These are phyloP conservation scores for Austroboletus novae-zelandiae DNA, from an alignment of 1,284 basidiomycete species.

Conservation along the genomic window DNA sequence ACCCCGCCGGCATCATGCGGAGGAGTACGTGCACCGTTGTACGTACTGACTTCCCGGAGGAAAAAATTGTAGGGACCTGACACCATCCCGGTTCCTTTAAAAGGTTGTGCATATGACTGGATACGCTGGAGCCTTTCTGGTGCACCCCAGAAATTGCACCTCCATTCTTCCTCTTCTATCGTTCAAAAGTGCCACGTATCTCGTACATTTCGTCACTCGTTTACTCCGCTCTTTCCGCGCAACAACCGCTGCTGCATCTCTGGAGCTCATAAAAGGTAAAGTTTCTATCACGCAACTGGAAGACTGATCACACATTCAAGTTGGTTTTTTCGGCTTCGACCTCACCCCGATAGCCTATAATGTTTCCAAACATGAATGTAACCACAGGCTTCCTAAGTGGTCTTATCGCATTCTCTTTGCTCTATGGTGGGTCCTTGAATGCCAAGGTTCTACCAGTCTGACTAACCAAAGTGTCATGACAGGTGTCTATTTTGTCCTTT, in stretches of 20 bases:
- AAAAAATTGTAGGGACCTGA: too few relatives aligned
- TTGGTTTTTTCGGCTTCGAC: neutral
- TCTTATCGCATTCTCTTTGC: conserved; percentile 8
- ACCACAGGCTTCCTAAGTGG: conserved; percentile 10
- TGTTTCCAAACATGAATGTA: conserved; percentile 4
- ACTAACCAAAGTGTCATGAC: neutral
- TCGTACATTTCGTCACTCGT: neutral
- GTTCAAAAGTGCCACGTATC: neutral
- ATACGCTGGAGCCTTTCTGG: neutral
- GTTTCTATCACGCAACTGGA: neutral
- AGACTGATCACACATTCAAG: neutral
- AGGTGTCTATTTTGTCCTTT: conserved; percentile 9
- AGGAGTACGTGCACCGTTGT: too few relatives aligned
- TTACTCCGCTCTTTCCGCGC: neutral
- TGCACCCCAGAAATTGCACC: neutral
- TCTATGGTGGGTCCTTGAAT: conserved; percentile 3
- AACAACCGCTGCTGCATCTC: neutral
- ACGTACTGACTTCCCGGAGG: too few relatives aligned
- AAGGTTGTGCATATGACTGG: too few relatives aligned
- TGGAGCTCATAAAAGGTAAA: neutral
- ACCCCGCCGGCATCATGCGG: neutral
- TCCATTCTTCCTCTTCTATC: neutral
- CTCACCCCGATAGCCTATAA: neutral
- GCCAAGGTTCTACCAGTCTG: neutral
- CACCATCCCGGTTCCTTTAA: too few relatives aligned